phyloP scores from a whole-genome alignment of 2,329 filamentous ascomycete species.

The Aspergillus ochraceus region DNA sequence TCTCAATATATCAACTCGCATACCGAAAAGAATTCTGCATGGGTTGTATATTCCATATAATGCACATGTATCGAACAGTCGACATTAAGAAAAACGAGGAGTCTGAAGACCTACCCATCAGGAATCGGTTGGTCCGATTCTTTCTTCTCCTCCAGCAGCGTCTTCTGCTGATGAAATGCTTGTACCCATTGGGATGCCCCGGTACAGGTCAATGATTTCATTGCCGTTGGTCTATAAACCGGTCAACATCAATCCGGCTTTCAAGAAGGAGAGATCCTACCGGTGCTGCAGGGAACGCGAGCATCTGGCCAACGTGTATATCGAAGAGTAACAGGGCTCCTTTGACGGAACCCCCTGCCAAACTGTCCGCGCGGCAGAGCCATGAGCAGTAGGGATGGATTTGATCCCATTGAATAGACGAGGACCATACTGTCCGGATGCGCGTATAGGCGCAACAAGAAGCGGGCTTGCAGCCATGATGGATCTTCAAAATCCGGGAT shows the following conservation, averaged over 20 bases:
- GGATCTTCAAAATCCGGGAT: not conserved
- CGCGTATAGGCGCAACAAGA: constrained; percentile 12
- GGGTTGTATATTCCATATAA: not conserved
- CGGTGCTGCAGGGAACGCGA: not conserved
- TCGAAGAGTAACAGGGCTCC: constrained; percentile 6
- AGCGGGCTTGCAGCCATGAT: constrained; percentile 17
- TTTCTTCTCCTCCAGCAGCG: constrained; percentile 16
- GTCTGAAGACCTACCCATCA: constrained; percentile 16
- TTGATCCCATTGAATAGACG: constrained; percentile 2
- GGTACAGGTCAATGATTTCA: not conserved
- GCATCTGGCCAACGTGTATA: constrained; percentile 6
- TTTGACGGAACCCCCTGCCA: constrained; percentile 4
- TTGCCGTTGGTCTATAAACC: not conserved
- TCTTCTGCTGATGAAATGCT: constrained; percentile 16
- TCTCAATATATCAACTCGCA: not conserved
- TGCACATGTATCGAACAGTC: not conserved
- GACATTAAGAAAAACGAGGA: not conserved
- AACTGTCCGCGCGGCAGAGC: not conserved
- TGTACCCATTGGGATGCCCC: constrained; percentile 1
- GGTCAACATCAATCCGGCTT: not conserved
- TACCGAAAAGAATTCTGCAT: not conserved
- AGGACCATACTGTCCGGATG: constrained; percentile 7
- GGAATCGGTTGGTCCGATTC: constrained; percentile 13
- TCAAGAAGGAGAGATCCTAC: not conserved
- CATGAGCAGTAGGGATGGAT: not conserved